Conservation (phyloP, 805 yeast genomes). For the Saturnispora silvae region DNA sequence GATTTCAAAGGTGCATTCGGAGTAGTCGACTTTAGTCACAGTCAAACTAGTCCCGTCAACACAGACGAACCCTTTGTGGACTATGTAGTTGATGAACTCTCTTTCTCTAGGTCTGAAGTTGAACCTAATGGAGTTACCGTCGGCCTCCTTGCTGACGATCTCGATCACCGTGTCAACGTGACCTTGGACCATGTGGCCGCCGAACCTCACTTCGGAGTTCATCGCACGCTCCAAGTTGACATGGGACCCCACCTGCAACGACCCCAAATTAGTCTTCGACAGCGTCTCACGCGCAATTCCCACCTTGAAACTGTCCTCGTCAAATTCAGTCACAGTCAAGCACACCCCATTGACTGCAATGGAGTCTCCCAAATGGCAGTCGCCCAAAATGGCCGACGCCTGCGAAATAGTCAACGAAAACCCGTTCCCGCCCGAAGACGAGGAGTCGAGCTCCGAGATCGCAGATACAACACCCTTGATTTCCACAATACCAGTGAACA, state of each 20-base stretch:
- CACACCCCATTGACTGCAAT: slow-evolving; percentile 86
- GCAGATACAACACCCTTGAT: slow-evolving; percentile 54
- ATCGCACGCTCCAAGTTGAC: slow-evolving; percentile 94
- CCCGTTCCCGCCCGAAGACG: slow-evolving; percentile 60
- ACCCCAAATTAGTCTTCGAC: slow-evolving; percentile 66
- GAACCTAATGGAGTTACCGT: slow-evolving; percentile 67
- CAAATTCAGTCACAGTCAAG: slow-evolving; percentile 81
- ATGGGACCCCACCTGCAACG: slow-evolving; percentile 41
- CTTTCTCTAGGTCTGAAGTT: slow-evolving; percentile 63
- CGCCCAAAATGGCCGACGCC: slow-evolving; percentile 53
- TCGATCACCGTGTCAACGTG: slow-evolving; percentile 86
- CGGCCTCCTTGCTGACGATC: slow-evolving; percentile 43
- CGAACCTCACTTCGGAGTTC: slow-evolving; percentile 66
- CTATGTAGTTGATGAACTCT: slow-evolving; percentile 60
- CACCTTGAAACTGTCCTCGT: slow-evolving; percentile 55
- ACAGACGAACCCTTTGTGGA: slow-evolving; percentile 89
- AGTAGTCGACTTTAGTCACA: slow-evolving; percentile 65
- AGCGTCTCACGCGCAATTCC: slow-evolving; percentile 92
- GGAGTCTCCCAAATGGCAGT: slow-evolving; percentile 89
- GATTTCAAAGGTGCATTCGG: slow-evolving; percentile 51
- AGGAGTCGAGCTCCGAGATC: slow-evolving; percentile 34
- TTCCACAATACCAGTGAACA: slow-evolving; percentile 96
- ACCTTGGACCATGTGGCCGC: slow-evolving; percentile 97
- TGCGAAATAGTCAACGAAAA: slow-evolving; percentile 57
- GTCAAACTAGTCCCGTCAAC: slow-evolving; percentile 92